Evolutionary conservation across 2,329 filamentous ascomycete genomes (phyloP).

Genomic region (Colletotrichum orchidophilum): DNA sequence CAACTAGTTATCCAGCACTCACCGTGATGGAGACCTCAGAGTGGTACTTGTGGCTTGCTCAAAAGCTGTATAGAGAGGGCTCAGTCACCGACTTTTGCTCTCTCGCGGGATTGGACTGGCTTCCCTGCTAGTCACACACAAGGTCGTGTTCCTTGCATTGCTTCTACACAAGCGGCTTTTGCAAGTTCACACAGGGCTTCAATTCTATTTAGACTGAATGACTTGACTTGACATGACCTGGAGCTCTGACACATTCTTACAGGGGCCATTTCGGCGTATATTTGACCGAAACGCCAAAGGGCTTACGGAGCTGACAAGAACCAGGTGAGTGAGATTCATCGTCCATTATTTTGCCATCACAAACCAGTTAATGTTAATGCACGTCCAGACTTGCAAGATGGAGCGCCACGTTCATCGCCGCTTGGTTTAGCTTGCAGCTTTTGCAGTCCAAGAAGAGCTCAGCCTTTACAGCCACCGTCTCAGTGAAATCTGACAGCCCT

Average conservation of each 20-base stretch:
- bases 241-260: neutral
- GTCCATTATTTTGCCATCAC: neutral
- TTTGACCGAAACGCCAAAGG: constrained; percentile 37
- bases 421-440: constrained; percentile 65
- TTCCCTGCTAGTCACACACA: neutral
- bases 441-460: constrained; percentile 64
- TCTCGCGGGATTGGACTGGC: neutral
- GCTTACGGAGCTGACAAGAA: constrained; percentile 37
- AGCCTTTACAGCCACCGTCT: constrained; percentile 51
- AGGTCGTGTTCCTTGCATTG: neutral
- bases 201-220: neutral
- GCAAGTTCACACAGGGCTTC: neutral
- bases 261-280: constrained; percentile 38
- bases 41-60: neutral
- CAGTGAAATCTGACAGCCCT: constrained; percentile 41
- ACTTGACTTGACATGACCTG: neutral
- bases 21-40: neutral
- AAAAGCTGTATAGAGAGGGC: neutral
- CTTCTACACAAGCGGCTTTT: neutral
- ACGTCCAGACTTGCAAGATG: constrained; percentile 61
- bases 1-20: neutral
- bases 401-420: constrained; percentile 66
- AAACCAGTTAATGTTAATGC: constrained; percentile 32
- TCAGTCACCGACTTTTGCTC: constrained; percentile 1
- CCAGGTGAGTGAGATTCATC: constrained; percentile 19